Evolutionary conservation across 805 yeast species (phyloP), one percentile per base, ranked within the genome.

Genomic region (Candida ovalis): DNA sequence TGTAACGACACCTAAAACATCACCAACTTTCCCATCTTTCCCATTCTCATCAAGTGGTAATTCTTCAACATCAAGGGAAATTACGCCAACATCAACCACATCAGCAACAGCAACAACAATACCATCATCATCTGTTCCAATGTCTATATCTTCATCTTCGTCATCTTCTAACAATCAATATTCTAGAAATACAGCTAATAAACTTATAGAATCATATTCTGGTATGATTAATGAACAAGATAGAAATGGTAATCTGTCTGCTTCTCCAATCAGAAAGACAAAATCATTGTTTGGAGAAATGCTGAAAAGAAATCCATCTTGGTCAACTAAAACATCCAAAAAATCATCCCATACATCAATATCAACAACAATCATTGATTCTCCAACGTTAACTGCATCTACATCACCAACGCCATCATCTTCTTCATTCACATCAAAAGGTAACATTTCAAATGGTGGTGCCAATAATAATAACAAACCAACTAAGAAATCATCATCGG

Each of bases 121-220:
- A 15, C 21, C 40, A 18, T 21, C 21, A 25, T 21, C 22, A 22
- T 12, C 37, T 2, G 6, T 18, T 9, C 2, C 21, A 25, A 28
- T 15, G 13, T 12, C 37, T 2, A 15, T 18, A 18, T 2, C 12
- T 21, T 23, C 30, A 5, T 22, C 39, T 3, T 42, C 27, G 21
- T 18, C 24, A 18, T 27, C 36, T 18, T 17, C n/a, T 7, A 7
- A 30, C 7, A 30, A 6, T 10, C 21, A 35, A 35, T 35, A 35
- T 35, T 17, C 38, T n/a, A 15, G 32, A 15, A 27, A 21, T 12
- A 28, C 8, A 10, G 38, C 42, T 3, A 30, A 6, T 3, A 50
- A 52, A 35, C 37, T 58, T 8, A 46, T 59, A 3, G 57, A 59
- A 38, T 21, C 39, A 3, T 59, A 59, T 36, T 59, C 62, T 7